Evolutionary conservation across 2,329 filamentous ascomycete genomes (phyloP).

Genomic region (Xylaria sp.): DNA sequence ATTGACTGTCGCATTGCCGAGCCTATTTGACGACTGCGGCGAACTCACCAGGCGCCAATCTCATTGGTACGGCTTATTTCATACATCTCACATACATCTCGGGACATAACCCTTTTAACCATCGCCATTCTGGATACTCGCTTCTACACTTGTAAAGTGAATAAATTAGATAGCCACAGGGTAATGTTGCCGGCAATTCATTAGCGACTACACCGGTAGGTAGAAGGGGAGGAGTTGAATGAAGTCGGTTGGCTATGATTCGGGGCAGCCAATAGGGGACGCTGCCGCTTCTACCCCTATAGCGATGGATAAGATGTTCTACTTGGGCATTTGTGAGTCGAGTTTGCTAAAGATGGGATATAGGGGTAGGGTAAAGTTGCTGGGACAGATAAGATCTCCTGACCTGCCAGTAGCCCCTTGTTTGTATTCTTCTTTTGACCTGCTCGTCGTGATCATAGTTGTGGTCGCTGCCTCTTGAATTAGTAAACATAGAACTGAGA

Average conservation of each 20-base stretch:
- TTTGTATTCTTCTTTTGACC: background rate
- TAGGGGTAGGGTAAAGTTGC: background rate
- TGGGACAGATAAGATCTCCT: slow-evolving; percentile 23
- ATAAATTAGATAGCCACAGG: slow-evolving; percentile 26
- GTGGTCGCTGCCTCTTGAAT: background rate
- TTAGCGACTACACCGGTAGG: slow-evolving; percentile 17
- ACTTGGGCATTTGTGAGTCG: slow-evolving; percentile 19
- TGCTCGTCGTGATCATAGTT: background rate
- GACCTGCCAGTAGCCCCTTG: background rate
- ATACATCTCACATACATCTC: slow-evolving; percentile 24
- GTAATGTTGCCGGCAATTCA: slow-evolving; percentile 33
- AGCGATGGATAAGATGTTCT: slow-evolving; percentile 5
- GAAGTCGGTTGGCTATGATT: slow-evolving; percentile 20
- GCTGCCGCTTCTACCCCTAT: slow-evolving; percentile 5
- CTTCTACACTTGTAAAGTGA: slow-evolving; percentile 20
- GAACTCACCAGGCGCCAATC: slow-evolving; percentile 22
- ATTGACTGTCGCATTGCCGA: slow-evolving; percentile 25
- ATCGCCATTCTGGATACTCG: slow-evolving; percentile 27
- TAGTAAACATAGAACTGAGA: slow-evolving; percentile 4
- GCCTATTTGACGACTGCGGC: slow-evolving; percentile 21
- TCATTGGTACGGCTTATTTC: slow-evolving; percentile 38
- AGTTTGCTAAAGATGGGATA: slow-evolving; percentile 14
- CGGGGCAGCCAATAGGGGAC: slow-evolving; percentile 19
- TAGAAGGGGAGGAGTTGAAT: slow-evolving; percentile 7
- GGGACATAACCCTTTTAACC: slow-evolving; percentile 31